Base-by-base conservation (phyloP, 371 early-diverging fungal species). In the Lichtheimia ornata region DNA sequence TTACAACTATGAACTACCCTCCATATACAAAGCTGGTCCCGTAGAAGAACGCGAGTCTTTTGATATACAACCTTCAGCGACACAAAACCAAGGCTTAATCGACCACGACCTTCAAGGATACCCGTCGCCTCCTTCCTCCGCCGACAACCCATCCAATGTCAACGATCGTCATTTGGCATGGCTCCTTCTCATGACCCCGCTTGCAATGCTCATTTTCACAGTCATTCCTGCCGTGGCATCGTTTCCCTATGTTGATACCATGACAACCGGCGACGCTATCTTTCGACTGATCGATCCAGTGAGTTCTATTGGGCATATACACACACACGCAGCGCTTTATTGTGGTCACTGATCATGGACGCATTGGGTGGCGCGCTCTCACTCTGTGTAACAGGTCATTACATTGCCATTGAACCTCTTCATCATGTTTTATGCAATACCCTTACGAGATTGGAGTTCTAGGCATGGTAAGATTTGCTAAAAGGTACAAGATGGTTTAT, bases 241-340 rank as follows among this genome's bases (percentile, higher is more conserved):
- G 17, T 15, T 81, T 15, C 76, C 77, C 1, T 27, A 69, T 24
- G 50, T 77, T 4, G 62, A 67, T 40, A 47, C 66, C 15, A 76
- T 76, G 81, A 77, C 77, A 42, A 30, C 73, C 17, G 81, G 81
- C 2, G 69, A 81, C 42, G 59, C 76, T 14, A 62, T 81, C 4
- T 81, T 67, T 67, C 67, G 81, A 20, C 53, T 81, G 7, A 73
- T 81, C 51, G 81, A 81, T 49, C 81, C 81, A 1, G n/a, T 77
- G 50, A 27, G 62, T 55, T 27, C 0, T 35, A 28, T 28, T 28
- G 27, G 5, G 14, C 11, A 22, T 22, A 22, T 22, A 22, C 2
- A 28, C 9, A 35, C n/a, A n/a, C n/a, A n/a, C n/a, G n/a, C n/a
- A n/a, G n/a, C n/a, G 5, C 2, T 6, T 11, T 2, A 35, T 35